Conservation (phyloP, 768 basidiomycete species). For the Galerina sulciceps region DNA sequence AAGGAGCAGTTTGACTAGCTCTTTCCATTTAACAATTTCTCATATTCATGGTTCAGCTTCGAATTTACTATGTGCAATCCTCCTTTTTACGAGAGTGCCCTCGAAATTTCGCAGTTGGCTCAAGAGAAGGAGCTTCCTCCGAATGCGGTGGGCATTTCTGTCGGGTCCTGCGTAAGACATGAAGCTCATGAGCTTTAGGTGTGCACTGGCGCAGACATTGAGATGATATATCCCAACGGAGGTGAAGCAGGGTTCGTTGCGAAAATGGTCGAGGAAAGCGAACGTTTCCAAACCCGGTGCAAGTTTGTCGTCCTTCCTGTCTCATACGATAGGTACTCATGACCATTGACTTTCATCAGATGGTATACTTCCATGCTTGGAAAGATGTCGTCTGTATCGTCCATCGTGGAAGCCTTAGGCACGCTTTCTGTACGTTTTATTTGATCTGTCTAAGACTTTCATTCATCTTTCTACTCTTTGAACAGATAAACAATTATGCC, state of each 20-base stretch:
- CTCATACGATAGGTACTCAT: neutral
- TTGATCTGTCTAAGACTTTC: neutral
- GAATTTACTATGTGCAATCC: constrained; percentile 96
- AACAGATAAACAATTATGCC: constrained; percentile 85
- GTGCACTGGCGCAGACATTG: constrained; percentile 84
- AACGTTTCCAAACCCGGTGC: constrained; percentile 52
- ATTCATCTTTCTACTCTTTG: neutral
- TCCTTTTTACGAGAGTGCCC: constrained; percentile 83
- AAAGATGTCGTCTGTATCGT: constrained; percentile 73
- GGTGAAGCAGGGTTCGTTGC: constrained; percentile 84
- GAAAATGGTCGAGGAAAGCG: constrained; percentile 79
- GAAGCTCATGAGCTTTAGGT: constrained; percentile 49
- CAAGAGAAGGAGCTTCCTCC: constrained; percentile 69
- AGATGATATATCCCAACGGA: constrained; percentile 84
- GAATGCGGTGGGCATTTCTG: constrained; percentile 59
- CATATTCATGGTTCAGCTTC: constrained; percentile 38
- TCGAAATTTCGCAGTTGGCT: constrained; percentile 66
- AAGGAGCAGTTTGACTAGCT: neutral
- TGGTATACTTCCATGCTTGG: constrained; percentile 97
- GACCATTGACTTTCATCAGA: constrained; percentile 36
- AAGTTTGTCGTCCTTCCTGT: constrained; percentile 44
- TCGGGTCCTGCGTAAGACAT: neutral
- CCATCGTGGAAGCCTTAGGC: constrained; percentile 62
- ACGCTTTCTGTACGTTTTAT: constrained; percentile 31
- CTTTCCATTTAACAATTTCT: too few relatives aligned